These are phyloP conservation scores for Nitzschia sp. DNA, from an alignment of 108 stramenopile genomes.

Conservation along the genomic window DNA sequence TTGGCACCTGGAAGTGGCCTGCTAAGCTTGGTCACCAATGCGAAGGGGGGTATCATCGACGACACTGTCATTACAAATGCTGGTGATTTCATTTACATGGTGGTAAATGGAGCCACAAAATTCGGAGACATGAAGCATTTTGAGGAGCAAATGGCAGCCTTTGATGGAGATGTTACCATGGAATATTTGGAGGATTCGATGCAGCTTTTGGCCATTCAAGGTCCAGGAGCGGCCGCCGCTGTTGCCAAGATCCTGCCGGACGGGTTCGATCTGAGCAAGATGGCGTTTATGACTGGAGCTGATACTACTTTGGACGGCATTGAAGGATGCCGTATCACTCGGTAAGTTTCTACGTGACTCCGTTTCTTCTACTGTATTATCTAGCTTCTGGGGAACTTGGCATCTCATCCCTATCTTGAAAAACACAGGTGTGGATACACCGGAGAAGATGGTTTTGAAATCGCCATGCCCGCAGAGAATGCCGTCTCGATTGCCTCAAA, in stretches of 20 bases:
- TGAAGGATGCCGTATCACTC: conserved; percentile 90
- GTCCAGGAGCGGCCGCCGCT: conserved; percentile 88
- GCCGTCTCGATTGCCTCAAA: conserved; percentile 82
- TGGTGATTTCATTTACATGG: conserved; percentile 89
- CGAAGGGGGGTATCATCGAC: conserved; percentile 94
- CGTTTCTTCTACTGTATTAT: background rate
- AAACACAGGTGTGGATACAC: conserved; percentile 99
- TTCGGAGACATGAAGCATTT: conserved; percentile 95
- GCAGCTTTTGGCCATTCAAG: conserved; percentile 96
- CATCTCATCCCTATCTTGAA: background rate
- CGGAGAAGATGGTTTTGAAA: conserved; percentile 99
- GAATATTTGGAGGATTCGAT: conserved; percentile 90
- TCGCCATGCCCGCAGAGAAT: conserved; percentile 81
- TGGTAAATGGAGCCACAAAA: conserved; percentile 99
- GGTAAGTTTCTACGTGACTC: conserved; percentile 38
- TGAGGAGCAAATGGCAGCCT: conserved; percentile 62
- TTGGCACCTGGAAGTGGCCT: conserved; percentile 70
- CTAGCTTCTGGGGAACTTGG: background rate
- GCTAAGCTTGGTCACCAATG: conserved; percentile 91
- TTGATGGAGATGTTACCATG: conserved; percentile 87
- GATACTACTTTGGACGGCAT: conserved; percentile 88
- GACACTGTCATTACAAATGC: conserved; percentile 97
- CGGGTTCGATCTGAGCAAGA: conserved; percentile 77
- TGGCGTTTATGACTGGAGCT: conserved; percentile 96
- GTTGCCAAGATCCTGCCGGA: conserved; percentile 77